A percentile compares a stretch with the other conserved stretches of the same genome.
phyloP scores from a whole-genome alignment of 1,139 yeast species.

The Zygosaccharomyces sapae region DNA sequence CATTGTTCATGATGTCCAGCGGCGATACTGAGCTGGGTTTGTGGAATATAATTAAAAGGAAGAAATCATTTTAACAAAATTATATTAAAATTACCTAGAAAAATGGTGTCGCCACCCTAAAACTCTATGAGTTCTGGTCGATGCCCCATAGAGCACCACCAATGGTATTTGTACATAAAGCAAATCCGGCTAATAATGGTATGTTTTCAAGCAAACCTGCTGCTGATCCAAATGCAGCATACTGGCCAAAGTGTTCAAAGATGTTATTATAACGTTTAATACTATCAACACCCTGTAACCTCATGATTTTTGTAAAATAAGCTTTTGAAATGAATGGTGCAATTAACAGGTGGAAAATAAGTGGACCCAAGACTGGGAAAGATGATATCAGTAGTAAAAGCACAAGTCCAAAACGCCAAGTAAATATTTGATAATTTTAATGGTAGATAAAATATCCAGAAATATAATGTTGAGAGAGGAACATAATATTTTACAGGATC shows the following conservation, averaged over 20 bases:
- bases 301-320: slow-evolving; percentile 25
- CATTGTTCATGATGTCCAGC: too few species aligned
- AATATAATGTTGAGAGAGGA: slow-evolving; percentile 27
- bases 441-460: slow-evolving; percentile 32
- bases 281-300: slow-evolving; percentile 27
- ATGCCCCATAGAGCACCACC: slow-evolving; percentile 32
- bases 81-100: too few species aligned
- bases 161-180: slow-evolving; percentile 28
- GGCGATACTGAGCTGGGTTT: too few species aligned
- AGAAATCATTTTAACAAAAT: too few species aligned
- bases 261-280: slow-evolving; percentile 25
- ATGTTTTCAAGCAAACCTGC: slow-evolving; percentile 30
- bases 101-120: too few species aligned
- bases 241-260: slow-evolving; percentile 28
- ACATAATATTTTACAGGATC: slow-evolving; percentile 30
- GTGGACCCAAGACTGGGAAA: slow-evolving; percentile 33
- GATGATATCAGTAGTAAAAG: slow-evolving; percentile 23
- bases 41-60: too few species aligned
- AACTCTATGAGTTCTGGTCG: too few species aligned
- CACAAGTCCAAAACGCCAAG: slow-evolving; percentile 16
- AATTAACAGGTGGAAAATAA: slow-evolving; percentile 24
- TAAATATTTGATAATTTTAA: slow-evolving; percentile 25
- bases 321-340: slow-evolving; percentile 31
- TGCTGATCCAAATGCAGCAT: slow-evolving; percentile 31
- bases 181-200: slow-evolving; percentile 33